These are phyloP conservation scores for Trypanosoma conorhini DNA, from an alignment of 208 protist species.

Conservation along the genomic window DNA sequence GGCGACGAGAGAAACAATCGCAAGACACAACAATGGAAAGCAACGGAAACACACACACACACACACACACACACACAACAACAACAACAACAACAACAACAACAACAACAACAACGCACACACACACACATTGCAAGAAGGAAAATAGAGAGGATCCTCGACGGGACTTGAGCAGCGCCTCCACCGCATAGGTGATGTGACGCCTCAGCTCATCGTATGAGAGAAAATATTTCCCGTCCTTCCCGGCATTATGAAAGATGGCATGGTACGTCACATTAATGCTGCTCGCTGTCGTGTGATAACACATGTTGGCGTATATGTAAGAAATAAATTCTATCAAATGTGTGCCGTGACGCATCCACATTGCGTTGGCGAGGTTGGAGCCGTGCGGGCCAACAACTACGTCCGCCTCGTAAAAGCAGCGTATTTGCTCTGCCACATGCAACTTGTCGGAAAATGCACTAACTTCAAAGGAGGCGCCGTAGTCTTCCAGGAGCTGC, in stretches of 20 bases:
- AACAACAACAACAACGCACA: constrained; percentile 20
- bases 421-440: constrained; percentile 18
- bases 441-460: neutral
- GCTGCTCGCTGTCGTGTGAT: constrained; percentile 28
- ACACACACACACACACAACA: constrained; percentile 1
- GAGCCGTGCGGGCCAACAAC: constrained; percentile 38
- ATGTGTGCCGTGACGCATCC: constrained; percentile 26
- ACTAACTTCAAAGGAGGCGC: constrained; percentile 11
- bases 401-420: constrained; percentile 28
- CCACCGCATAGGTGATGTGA: constrained; percentile 28
- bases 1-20: neutral
- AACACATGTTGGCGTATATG: constrained; percentile 38
- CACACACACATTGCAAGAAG: neutral
- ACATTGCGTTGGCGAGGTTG: constrained; percentile 43
- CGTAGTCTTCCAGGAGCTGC: constrained; percentile 15
- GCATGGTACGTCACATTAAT: constrained; percentile 29
- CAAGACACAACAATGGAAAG: constrained; percentile 21
- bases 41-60: constrained; percentile 15
- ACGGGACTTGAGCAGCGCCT: neutral
- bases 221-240: constrained; percentile 22
- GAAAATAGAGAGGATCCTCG: neutral
- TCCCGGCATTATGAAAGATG: constrained; percentile 24
- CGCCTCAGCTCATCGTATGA: constrained; percentile 19
- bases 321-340: constrained; percentile 32
- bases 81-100: constrained; percentile 13